Base-by-base conservation (phyloP, 371 early-diverging fungal genomes). In the Rhizomucor miehei region DNA sequence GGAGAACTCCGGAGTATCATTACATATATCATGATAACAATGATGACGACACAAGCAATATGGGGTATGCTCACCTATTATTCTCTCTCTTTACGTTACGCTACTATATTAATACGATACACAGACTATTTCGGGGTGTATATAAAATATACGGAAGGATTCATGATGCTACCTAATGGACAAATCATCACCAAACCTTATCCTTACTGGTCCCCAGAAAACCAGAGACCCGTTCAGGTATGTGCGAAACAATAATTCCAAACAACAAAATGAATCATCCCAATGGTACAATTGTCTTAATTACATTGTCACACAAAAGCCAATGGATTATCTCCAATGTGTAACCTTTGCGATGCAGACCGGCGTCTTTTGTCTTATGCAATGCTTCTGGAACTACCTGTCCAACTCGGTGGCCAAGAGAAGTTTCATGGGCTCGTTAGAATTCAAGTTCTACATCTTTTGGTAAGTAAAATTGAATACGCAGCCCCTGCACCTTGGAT, bases 91-190 rank as follows among this genome's bases (percentile, higher is more conserved):
- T 1, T 14, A 21, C 9, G 13, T 8, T 38, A 12, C 25, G 6
- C 40, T 16, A 21, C 17, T n/a, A n/a, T 34, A 4, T 11, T 65
- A 65, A 75, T 47, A 36, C 61, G 3, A 51, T 46, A n/a, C n/a
- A 36, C 72, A 55, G 55, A 55, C 19, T 55, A 37, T 16, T 55
- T 20, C 21, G 44, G 73, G 21, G 71, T 75, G 13, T 77, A 57
- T 60, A 75, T 78, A 39, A 78, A 74, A 54, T 80, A 80, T 21
- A 45, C 52, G 1, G 77, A 74, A 48, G 73, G 75, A 13, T 80
- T 71, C 34, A 43, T 63, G 9, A 29, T 60, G 12, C 55, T 67
- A 2, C 34, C 43, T 5, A 60, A 60, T 21, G 56, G 44, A 0
- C 20, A 44, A 6, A 66, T 73, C 25, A 67, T 73, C 6, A 40